Base-by-base conservation (phyloP, 768 basidiomycete species). In the Coprinopsis strossmayeri region DNA sequence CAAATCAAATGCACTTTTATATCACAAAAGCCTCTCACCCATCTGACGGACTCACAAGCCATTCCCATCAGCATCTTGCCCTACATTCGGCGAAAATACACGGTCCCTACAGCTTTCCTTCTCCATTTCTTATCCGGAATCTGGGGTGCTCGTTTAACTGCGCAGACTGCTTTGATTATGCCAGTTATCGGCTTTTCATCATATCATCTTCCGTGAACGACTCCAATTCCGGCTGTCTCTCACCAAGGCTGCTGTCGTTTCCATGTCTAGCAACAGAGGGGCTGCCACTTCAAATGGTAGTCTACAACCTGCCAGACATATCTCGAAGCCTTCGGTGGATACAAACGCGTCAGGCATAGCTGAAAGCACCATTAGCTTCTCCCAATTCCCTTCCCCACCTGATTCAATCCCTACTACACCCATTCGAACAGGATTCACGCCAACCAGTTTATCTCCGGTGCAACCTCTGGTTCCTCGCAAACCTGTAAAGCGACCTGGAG, bases 341-440 rank as follows among this genome's bases (percentile, higher is more conserved):
- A 80, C 79, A 32, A 74, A 70, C 51, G 76, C 72, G 4, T 81
- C 81, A n/a, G 76, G 69, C 23, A 61, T 79, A 34, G 77, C 79
- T 27, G 75, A 74, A 43, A 80, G 77, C 45, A 76, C 77, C 24
- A 74, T 81, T 38, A 77, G 74, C 59, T 70, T 72, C 47, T 73
- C 73, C 27, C 69, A 73, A 45, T 84, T 82, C 50, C 79, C 79
- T 18, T 64, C 67, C 41, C 77, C 78, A 1, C 79, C 81, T 21
- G 56, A 65, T 38, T 73, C 70, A 34, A 68, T 75, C 20, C 75
- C 77, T 18, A 54, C 62, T 18, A 71, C 71, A 20, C 73, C 73
- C 21, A 61, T 66, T 20, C 51, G 63, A 9, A 62, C 50, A 13
- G 26, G 41, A 7, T 46, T 40, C 15, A 20, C 23, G 1, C 25